Evolutionary conservation across 78 protist species (phyloP).

Genomic region (Isochrysis galbana): DNA sequence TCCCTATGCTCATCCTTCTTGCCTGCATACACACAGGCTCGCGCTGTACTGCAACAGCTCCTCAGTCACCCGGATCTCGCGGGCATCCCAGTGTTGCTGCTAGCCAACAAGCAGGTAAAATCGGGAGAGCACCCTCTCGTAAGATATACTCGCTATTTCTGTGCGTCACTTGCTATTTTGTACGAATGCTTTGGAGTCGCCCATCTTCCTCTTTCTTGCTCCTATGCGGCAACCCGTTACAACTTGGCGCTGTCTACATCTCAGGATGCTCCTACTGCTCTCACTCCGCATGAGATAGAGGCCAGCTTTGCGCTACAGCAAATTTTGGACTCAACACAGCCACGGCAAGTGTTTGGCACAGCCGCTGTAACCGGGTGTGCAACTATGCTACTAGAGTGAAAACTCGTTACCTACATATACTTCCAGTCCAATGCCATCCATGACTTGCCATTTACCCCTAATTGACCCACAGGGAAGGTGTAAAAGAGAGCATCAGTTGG

Average conservation of each 20-base stretch:
- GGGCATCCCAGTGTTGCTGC: slow-evolving; percentile 25
- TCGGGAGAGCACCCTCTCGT: too few species aligned
- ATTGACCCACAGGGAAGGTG: not conserved
- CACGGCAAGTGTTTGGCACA: not conserved
- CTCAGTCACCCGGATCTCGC: not conserved
- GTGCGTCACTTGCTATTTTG: too few species aligned
- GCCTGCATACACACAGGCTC: too few species aligned
- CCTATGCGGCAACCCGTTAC: too few species aligned
- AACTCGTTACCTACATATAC: not conserved
- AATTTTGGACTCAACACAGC: not conserved
- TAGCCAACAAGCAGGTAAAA: slow-evolving; percentile 53
- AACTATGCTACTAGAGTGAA: not conserved
- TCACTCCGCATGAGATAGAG: not conserved
- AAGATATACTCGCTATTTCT: too few species aligned
- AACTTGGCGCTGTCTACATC: too few species aligned
- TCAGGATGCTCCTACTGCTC: not conserved
- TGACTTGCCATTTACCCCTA: too few species aligned
- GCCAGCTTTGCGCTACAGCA: not conserved
- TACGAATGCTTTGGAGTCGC: too few species aligned
- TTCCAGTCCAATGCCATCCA: too few species aligned
- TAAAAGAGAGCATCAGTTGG: not conserved
- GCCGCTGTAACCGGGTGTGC: not conserved
- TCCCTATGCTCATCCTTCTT: too few species aligned
- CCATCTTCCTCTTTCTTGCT: too few species aligned
- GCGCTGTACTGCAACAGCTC: not conserved